Evolutionary conservation across 2,329 filamentous ascomycete species (phyloP), one percentile per base, ranked within the genome.

Genomic region (Penicillium brevicompactum): DNA sequence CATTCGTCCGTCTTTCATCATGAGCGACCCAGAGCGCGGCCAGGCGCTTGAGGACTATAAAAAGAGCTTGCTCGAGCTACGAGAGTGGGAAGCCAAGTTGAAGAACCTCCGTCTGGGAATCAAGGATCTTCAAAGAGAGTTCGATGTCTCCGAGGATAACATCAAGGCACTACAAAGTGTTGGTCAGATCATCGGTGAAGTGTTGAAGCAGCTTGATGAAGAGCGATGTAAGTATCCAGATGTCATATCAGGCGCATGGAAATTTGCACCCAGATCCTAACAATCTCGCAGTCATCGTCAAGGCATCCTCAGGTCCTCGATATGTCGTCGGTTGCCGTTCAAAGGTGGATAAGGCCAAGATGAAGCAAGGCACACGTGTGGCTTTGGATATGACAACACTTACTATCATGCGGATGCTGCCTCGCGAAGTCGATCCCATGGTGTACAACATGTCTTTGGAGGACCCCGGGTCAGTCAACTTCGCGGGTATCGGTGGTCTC

Each of bases 401-500:
- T 66, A 99, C 94, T 58, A 99, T 99, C 77, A 99, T 99, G 94
- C 91, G 94, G 70, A 99, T 99, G 94, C 84, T 99, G 45, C 95
- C 94, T 57, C 89, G 94, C 75, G 94, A 99, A 81, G 95, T 99
- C 72, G 94, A 99, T 72, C 94, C 94, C 18, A 83, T 99, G 65
- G 94, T 99, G 66, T 99, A 99, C 85, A 99, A 99, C 82, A 99
- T 99, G 94, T 99, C 94, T 18, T 79, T 99, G 67, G 94, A 99
- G 76, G 94, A 99, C 73, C 94, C 94, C 0, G 94, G 94, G 5
- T 93, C 97, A 76, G 89, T 99, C 76, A 97, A 91, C 81, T 99
- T 99, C 76, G 93, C 89, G 40, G 94, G 95, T 67, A 99, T 99
- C 65, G 94, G 94, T 79, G 94, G 94, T 62, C 78, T 99, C 70